These are phyloP conservation scores for Dryas drummondii DNA, from an alignment of 306 rosid species.

Conservation along the genomic window DNA sequence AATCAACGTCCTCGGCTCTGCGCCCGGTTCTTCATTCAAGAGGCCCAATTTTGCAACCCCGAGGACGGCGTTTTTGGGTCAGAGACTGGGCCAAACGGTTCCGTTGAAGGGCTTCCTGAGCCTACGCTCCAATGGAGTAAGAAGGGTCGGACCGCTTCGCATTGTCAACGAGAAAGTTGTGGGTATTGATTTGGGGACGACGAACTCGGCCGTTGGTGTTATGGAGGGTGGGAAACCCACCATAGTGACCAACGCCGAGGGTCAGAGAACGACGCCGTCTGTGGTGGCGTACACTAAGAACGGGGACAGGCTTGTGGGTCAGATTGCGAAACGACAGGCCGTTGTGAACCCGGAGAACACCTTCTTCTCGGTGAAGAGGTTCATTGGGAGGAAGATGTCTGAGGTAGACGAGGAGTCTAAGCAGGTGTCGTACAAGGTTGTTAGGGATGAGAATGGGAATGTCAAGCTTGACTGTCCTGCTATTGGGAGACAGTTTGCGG, in stretches of 20 bases:
- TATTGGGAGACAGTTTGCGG: constrained; percentile 62
- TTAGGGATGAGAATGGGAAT: constrained; percentile 66
- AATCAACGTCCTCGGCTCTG: constrained; percentile 1
- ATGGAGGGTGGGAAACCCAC: constrained; percentile 28
- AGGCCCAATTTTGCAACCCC: constrained; percentile 15
- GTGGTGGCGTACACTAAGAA: constrained; percentile 67
- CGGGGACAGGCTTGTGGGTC: constrained; percentile 68
- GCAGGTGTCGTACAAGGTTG: constrained; percentile 65
- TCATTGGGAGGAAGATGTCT: constrained; percentile 65
- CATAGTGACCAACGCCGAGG: constrained; percentile 17
- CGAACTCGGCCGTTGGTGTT: constrained; percentile 21
- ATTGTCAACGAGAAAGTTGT: constrained; percentile 20
- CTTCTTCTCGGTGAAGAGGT: constrained; percentile 66
- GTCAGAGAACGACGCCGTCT: constrained; percentile 34
- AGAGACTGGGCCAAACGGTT: neutral
- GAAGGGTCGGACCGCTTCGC: constrained; percentile 1
- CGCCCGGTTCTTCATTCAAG: neutral
- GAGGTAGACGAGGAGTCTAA: constrained; percentile 72
- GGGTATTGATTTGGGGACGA: constrained; percentile 26
- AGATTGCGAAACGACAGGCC: constrained; percentile 71
- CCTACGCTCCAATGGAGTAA: neutral
- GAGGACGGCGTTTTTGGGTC: constrained; percentile 5
- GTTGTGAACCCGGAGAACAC: constrained; percentile 71
- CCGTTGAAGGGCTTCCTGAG: constrained; percentile 15
- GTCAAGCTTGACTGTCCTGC: constrained; percentile 71